Conservation (phyloP, 75 land plant genomes). For the Cupressus sempervirens region DNA sequence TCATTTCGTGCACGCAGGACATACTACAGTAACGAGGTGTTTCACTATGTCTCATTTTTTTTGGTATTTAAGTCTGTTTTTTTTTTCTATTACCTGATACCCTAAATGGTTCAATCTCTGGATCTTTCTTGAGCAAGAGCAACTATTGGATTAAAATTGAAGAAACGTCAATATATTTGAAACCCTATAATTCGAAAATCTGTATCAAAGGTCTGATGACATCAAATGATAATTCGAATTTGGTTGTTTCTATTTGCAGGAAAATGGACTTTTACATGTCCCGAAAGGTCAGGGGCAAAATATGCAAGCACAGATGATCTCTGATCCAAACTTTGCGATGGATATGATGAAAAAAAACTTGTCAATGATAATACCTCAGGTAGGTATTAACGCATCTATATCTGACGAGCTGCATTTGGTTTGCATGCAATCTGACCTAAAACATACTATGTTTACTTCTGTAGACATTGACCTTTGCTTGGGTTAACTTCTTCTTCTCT, state of each 20-base stretch:
- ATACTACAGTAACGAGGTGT: slow-evolving; percentile 84
- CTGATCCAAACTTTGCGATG: slow-evolving; percentile 99
- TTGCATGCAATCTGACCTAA: slow-evolving; percentile 2
- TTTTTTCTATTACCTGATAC: neutral
- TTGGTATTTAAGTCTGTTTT: neutral
- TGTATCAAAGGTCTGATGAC: neutral
- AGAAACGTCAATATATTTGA: neutral
- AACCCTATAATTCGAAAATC: neutral
- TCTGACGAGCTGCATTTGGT: neutral
- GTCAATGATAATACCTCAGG: slow-evolving; percentile 98
- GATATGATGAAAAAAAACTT: slow-evolving; percentile 99
- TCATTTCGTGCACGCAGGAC: slow-evolving; percentile 64
- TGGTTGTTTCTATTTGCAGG: slow-evolving; percentile 29
- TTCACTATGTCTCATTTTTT: neutral
- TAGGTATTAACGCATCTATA: slow-evolving; percentile 1
- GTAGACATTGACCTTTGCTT: slow-evolving; percentile 97
- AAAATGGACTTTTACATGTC: slow-evolving; percentile 86
- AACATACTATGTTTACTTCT: slow-evolving; percentile 2
- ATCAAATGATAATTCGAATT: neutral
- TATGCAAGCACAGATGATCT: slow-evolving; percentile 94
- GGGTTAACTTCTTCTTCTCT: slow-evolving; percentile 99
- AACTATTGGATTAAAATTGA: neutral
- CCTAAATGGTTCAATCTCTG: neutral
- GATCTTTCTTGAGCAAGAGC: neutral
- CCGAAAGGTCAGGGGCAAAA: slow-evolving; percentile 89